Evolutionary conservation across 169 alveolate genomes (phyloP), one percentile per base, ranked within the genome.

Genomic region (Plasmodium inui): DNA sequence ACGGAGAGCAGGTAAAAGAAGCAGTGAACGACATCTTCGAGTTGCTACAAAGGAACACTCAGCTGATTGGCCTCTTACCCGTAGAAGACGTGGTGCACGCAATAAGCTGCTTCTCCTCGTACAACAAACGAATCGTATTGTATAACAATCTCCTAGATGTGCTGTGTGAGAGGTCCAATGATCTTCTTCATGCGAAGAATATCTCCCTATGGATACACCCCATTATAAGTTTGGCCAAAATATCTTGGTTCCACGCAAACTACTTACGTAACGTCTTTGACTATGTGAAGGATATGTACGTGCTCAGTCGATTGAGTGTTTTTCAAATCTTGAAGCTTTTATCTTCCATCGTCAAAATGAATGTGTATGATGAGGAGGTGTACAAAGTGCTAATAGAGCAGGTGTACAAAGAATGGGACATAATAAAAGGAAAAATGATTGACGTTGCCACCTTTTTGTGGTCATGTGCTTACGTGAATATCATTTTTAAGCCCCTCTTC

Each of bases 271-370:
- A n/a, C 9, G 37, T 86, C 26, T 86, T 74, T 76, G 79, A 39
- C 0, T 41, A 34, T 76, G 81, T 86, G 34, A 74, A 76, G 80
- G 93, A 86, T 9, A 74, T 3, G n/a, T 86, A 86, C 41, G 71
- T 86, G 17, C 80, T 86, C 14, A 86, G 46, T 57, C 53, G 93
- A 34, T 19, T 86, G 17, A 86, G 71, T 32, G 81, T 76, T 8
- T 86, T 86, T 76, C 93, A 86, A 32, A 3, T 86, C 9, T 8
- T 86, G 10, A 86, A 86, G 55, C 39, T 86, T 1, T 32, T 86
- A 41, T 86, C 93, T 7, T 86, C 93, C 28, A n/a, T 86, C 30
- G 93, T 86, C 17, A 86, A 86, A 76, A 86, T 76, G 93, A 86
- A 86, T 73, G 61, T 86, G 41, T 86, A 86, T 53, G 93, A 86